phyloP scores from a whole-genome alignment of 1,284 basidiomycete species.

The Clitocybe nebularis region DNA sequence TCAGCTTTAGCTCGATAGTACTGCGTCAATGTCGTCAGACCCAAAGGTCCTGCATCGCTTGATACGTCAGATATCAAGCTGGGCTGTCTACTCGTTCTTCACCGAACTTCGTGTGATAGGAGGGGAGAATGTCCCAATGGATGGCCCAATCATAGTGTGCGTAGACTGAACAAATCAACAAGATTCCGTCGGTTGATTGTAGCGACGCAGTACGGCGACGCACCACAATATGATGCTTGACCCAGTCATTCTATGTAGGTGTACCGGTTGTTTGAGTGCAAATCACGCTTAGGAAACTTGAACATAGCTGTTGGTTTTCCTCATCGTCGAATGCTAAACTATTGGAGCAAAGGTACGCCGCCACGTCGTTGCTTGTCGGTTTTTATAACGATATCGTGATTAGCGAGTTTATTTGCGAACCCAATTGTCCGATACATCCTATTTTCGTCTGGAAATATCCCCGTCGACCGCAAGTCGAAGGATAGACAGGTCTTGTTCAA shows the following conservation, averaged over 20 bases:
- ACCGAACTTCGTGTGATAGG: slow-evolving; percentile 81
- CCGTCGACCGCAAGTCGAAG: slow-evolving; percentile 90
- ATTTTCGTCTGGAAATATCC: slow-evolving; percentile 90
- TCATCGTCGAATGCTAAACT: slow-evolving; percentile 78
- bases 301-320: slow-evolving; percentile 71
- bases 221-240: slow-evolving; percentile 94
- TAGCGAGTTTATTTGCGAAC: slow-evolving; percentile 75
- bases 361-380: slow-evolving; percentile 4
- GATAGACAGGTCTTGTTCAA: slow-evolving; percentile 88
- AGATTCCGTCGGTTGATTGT: not conserved
- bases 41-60: slow-evolving; percentile 34
- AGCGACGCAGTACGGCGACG: slow-evolving; percentile 63
- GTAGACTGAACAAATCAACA: slow-evolving; percentile 25
- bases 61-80: slow-evolving; percentile 65
- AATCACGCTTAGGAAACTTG: not conserved
- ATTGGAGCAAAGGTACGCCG: slow-evolving; percentile 82
- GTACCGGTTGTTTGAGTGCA: slow-evolving; percentile 6
- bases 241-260: slow-evolving; percentile 75
- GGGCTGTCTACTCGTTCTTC: slow-evolving; percentile 84
- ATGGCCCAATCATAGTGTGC: slow-evolving; percentile 87
- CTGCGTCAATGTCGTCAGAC: slow-evolving; percentile 32
- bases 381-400: slow-evolving; percentile 4
- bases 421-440: slow-evolving; percentile 73
- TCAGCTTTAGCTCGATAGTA: too few relatives aligned
- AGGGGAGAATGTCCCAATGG: slow-evolving; percentile 77